Percentiles rank a stretch among this genome's conserved stretches.
Evolutionary conservation across 2,329 filamentous ascomycete species (phyloP).

Genomic region (Aureobasidium sp.): DNA sequence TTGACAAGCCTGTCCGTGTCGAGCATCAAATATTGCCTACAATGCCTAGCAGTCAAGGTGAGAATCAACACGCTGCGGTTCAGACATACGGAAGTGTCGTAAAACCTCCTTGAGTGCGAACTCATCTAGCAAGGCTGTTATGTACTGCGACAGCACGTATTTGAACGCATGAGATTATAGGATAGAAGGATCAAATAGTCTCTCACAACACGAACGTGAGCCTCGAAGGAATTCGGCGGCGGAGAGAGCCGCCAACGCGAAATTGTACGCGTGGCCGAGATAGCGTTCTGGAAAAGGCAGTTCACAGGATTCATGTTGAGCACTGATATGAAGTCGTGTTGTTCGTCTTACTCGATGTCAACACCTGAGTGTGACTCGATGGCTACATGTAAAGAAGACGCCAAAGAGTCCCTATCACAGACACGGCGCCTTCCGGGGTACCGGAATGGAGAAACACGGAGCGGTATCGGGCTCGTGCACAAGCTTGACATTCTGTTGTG

Average conservation of each 20-base stretch:
- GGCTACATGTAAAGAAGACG: slow-evolving; percentile 5
- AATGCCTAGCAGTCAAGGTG: background rate
- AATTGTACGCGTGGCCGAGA: background rate
- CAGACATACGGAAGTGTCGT: background rate
- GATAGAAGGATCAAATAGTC: too few species aligned
- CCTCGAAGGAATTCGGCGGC: too few species aligned
- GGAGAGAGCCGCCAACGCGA: background rate
- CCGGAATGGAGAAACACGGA: background rate
- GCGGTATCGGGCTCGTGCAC: slow-evolving; percentile 1
- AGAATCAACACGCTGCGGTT: background rate
- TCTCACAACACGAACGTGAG: too few species aligned
- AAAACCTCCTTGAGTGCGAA: background rate
- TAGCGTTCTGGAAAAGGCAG: background rate
- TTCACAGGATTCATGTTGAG: too few species aligned
- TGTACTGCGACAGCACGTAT: background rate
- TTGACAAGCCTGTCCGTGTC: background rate
- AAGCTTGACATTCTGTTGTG: slow-evolving; percentile 5
- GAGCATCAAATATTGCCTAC: background rate
- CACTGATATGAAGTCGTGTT: background rate
- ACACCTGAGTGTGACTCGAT: slow-evolving; percentile 9
- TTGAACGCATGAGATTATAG: background rate
- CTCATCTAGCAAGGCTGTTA: background rate
- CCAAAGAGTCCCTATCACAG: background rate
- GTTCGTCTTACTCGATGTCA: background rate
- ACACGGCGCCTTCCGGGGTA: slow-evolving; percentile 8